phyloP scores from a whole-genome alignment of 2,329 filamentous ascomycete genomes.

The Diaporthe sp. region DNA sequence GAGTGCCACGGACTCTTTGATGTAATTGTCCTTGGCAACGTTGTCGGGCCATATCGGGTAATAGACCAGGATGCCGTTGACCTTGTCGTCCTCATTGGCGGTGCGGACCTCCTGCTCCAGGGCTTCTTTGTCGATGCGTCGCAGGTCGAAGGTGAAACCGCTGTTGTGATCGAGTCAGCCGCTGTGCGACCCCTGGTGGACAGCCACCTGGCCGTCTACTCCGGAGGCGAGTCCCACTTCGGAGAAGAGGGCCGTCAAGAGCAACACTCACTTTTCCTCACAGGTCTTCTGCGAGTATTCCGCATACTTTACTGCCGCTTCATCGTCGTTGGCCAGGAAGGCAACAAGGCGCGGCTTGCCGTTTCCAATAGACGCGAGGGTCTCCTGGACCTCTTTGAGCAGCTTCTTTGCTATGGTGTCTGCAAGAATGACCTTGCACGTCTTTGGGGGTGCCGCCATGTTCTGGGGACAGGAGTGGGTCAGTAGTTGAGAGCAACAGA shows the following conservation, averaged over 20 bases:
- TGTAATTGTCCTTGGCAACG: slow-evolving; percentile 89
- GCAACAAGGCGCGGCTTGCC: slow-evolving; percentile 80
- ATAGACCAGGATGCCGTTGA: slow-evolving; percentile 97
- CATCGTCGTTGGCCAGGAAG: slow-evolving; percentile 92
- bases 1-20: slow-evolving; percentile 93
- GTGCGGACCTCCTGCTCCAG: slow-evolving; percentile 90
- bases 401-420: slow-evolving; percentile 88
- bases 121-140: slow-evolving; percentile 85
- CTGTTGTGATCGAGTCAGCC: slow-evolving; percentile 57
- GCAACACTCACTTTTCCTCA: slow-evolving; percentile 86
- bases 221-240: slow-evolving; percentile 7
- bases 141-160: slow-evolving; percentile 91
- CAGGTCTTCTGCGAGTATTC: slow-evolving; percentile 98
- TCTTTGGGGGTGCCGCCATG: slow-evolving; percentile 68
- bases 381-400: slow-evolving; percentile 77
- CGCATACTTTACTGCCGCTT: slow-evolving; percentile 91
- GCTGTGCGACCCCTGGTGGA: slow-evolving; percentile 25
- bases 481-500: slow-evolving; percentile 24
- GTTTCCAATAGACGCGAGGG: slow-evolving; percentile 48
- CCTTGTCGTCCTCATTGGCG: slow-evolving; percentile 82
- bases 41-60: slow-evolving; percentile 92
- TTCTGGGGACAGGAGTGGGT: slow-evolving; percentile 40
- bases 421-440: slow-evolving; percentile 94
- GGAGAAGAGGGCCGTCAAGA: background rate
- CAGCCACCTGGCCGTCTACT: background rate